Percentiles rank a stretch among this genome's conserved stretches.
phyloP scores from a whole-genome alignment of 768 basidiomycete species.

The Macrocybe gigantea region DNA sequence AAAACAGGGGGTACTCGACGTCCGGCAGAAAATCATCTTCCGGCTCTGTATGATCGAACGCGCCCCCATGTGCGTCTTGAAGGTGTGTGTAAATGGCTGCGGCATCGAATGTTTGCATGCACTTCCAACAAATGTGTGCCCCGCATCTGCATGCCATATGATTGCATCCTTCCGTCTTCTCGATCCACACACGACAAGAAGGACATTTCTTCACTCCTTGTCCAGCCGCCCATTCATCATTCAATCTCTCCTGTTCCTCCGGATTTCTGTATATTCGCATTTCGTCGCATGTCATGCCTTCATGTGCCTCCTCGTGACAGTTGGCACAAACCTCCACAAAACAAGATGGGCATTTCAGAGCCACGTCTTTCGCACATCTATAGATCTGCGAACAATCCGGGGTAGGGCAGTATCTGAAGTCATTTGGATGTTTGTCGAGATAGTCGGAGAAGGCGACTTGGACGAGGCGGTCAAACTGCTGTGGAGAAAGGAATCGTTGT shows the following conservation, averaged over 20 bases:
- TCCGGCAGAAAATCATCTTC: constrained; percentile 6
- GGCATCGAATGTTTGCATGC: constrained; percentile 33
- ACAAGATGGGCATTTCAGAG: constrained; percentile 48
- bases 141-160: constrained; percentile 48
- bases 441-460: constrained; percentile 50
- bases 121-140: constrained; percentile 51
- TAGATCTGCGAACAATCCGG: constrained; percentile 72
- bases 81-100: constrained; percentile 7
- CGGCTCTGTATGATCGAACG: constrained; percentile 8
- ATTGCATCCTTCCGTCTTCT: constrained; percentile 51
- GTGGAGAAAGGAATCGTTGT: constrained; percentile 40
- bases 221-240: constrained; percentile 30
- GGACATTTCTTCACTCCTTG: constrained; percentile 43
- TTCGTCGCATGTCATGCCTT: constrained; percentile 45
- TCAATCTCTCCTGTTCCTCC: constrained; percentile 35
- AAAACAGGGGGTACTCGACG: neutral
- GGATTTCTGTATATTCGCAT: constrained; percentile 24
- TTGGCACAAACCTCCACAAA: constrained; percentile 39
- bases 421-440: constrained; percentile 46
- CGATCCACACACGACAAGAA: constrained; percentile 34
- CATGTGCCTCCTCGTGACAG: constrained; percentile 45
- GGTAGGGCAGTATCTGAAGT: constrained; percentile 64
- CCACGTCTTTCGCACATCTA: constrained; percentile 20
- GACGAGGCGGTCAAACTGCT: constrained; percentile 47
- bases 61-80: constrained; percentile 8